These are phyloP conservation scores for Candida namnaoensis DNA, from an alignment of 805 yeast genomes.

Conservation along the genomic window DNA sequence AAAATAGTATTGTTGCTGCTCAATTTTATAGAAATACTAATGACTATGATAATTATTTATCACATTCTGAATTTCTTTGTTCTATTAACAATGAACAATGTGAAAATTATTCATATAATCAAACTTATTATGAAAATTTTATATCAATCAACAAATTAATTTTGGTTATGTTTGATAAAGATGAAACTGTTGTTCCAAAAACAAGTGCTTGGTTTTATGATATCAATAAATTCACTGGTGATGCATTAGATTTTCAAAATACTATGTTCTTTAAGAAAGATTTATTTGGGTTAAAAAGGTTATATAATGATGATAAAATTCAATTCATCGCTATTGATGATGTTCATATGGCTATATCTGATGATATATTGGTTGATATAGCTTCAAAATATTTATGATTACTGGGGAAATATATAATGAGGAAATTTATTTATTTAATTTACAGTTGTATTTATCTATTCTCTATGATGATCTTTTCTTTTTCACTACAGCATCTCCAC, in stretches of 20 bases:
- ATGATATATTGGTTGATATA: constrained; percentile 35
- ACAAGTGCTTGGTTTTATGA: constrained; percentile 66
- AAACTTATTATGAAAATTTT: constrained; percentile 35
- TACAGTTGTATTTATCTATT: too few species aligned
- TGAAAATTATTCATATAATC: constrained; percentile 28
- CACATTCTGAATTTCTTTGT: constrained; percentile 51
- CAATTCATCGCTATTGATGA: constrained; percentile 45
- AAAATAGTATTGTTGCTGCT: constrained; percentile 54
- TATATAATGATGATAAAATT: constrained; percentile 35
- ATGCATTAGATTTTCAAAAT: constrained; percentile 33
- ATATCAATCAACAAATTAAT: constrained; percentile 41
- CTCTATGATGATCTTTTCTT: too few species aligned
- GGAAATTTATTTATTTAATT: too few species aligned
- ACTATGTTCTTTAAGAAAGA: constrained; percentile 46
- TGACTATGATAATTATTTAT: constrained; percentile 44
- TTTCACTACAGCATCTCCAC: constrained; percentile 14
- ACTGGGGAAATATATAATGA: too few species aligned
- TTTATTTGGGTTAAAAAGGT: constrained; percentile 46
- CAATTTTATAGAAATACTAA: constrained; percentile 65
- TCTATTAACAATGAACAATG: constrained; percentile 68
- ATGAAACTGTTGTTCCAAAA: constrained; percentile 64
- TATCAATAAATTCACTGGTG: constrained; percentile 32
- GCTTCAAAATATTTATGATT: constrained; percentile 26
- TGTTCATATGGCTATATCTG: constrained; percentile 58
- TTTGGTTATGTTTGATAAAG: constrained; percentile 49